Base-by-base conservation (phyloP, 441 rosid species). In the Adansonia gregorii region DNA sequence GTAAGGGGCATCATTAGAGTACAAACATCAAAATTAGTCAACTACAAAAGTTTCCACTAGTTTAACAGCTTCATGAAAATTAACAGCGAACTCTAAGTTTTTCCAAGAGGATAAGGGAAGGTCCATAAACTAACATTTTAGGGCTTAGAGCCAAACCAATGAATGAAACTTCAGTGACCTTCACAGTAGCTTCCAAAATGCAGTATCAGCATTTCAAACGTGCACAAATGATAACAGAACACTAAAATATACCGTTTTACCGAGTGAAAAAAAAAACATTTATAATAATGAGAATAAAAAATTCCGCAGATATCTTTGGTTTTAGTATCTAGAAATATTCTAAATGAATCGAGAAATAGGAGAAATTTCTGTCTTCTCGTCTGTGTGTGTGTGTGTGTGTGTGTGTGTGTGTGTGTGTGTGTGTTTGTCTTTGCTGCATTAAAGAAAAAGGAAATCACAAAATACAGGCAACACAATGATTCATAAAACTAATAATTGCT, bases 141-240 rank as follows among this genome's bases (percentile, higher is more conserved):
- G 17, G 31, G 66, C 20, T 24, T 58, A 65, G 19, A 75, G 31
- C 46, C 17, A 31, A 55, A 2, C 72, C 45, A 59, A 27, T 39
- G 3, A 35, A 49, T 27, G 49, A 49, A 73, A 22, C 63, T 74
- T 31, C 31, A 27, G 6, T 64, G 72, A 75, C 10, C 60, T 63
- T 48, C 48, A 15, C n/a, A 75, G 45, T 15, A 24, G 6, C 52
- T 61, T 56, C 17, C 11, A 39, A 39, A 55, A 73, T 45, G 49
- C 12, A 75, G 63, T 3, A 75, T 10, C 7, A 67, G 2, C 71
- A 39, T 6, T 35, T 35, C 39, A 35, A 35, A 35, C 19, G 35
- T 1, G 67, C 67, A 61, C 67, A 61, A 11, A 4, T 5, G 10
- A 11, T 4, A 14, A 24, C 39, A 60, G 66, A 60, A 59, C 3